Percentiles rank a stretch among this genome's conserved stretches.
Conservation (phyloP, 2,329 filamentous ascomycete genomes). For the Cladophialophora psammophila region DNA sequence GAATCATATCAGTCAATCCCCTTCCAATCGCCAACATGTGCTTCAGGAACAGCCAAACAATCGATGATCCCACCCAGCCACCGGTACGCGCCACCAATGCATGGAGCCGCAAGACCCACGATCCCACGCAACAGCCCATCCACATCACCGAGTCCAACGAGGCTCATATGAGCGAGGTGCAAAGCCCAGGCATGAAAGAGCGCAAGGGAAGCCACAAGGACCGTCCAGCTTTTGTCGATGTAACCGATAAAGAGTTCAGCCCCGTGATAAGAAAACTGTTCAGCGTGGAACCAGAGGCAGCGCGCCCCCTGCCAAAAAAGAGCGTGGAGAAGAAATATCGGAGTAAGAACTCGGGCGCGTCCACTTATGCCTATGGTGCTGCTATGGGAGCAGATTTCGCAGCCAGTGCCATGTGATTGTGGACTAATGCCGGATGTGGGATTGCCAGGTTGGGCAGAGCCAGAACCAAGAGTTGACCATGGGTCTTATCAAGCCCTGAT, state of each 20-base stretch:
- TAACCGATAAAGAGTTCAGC: constrained; percentile 12
- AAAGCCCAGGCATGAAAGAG: neutral
- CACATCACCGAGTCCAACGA: constrained; percentile 27
- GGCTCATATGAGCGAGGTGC: constrained; percentile 10
- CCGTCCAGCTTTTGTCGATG: constrained; percentile 9
- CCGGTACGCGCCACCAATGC: constrained; percentile 19
- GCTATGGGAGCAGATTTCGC: constrained; percentile 9
- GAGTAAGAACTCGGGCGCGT: constrained; percentile 4
- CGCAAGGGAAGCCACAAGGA: constrained; percentile 16
- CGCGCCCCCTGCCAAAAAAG: neutral
- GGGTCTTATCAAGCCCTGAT: neutral
- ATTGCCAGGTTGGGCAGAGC: neutral
- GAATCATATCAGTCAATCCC: neutral
- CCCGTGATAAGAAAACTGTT: constrained; percentile 2
- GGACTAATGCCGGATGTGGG: neutral
- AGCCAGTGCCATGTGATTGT: constrained; percentile 3
- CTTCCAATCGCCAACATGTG: constrained; percentile 25
- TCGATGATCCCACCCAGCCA: constrained; percentile 33
- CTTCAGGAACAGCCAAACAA: constrained; percentile 20
- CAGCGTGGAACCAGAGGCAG: neutral
- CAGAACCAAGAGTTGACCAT: neutral
- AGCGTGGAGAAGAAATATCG: constrained; percentile 11
- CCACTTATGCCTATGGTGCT: constrained; percentile 4
- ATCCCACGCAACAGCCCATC: constrained; percentile 35
- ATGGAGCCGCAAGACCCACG: constrained; percentile 7